These are phyloP conservation scores for Zangia roseola DNA, from an alignment of 768 basidiomycete genomes.

Conservation along the genomic window DNA sequence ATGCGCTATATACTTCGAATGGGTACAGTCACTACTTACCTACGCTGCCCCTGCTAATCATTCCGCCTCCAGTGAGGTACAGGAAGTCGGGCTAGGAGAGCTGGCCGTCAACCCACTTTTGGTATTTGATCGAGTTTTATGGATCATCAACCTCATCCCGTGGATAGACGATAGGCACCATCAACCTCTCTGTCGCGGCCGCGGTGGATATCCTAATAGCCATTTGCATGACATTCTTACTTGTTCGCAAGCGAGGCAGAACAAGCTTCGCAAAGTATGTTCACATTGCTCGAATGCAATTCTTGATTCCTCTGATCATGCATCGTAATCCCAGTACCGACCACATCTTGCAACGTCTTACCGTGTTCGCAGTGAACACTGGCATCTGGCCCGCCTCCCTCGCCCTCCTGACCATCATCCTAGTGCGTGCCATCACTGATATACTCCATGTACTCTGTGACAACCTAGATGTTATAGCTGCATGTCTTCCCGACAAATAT, in stretches of 20 bases:
- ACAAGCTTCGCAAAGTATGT: background rate
- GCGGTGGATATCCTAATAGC: slow-evolving; percentile 8
- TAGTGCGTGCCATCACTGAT: slow-evolving; percentile 36
- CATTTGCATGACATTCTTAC: background rate
- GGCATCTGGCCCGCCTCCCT: slow-evolving; percentile 52
- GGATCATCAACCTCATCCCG: background rate
- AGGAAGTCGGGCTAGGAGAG: background rate
- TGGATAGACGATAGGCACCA: background rate
- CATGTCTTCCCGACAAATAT: background rate
- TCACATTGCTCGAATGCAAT: background rate
- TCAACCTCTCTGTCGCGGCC: background rate
- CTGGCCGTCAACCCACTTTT: background rate
- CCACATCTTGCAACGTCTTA: background rate
- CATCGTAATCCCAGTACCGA: background rate
- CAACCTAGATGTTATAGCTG: slow-evolving; percentile 1
- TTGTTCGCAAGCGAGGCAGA: background rate
- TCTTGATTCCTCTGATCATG: too few species aligned
- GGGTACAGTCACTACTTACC: background rate
- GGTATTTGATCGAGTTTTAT: background rate
- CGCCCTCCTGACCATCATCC: slow-evolving; percentile 48
- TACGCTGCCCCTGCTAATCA: background rate
- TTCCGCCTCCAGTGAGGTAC: background rate
- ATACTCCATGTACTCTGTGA: too few species aligned
- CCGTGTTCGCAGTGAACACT: background rate
- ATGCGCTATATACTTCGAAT: background rate